Evolutionary conservation across 306 rosid genomes (phyloP).

Genomic region (Pachyrhizus erosus): DNA sequence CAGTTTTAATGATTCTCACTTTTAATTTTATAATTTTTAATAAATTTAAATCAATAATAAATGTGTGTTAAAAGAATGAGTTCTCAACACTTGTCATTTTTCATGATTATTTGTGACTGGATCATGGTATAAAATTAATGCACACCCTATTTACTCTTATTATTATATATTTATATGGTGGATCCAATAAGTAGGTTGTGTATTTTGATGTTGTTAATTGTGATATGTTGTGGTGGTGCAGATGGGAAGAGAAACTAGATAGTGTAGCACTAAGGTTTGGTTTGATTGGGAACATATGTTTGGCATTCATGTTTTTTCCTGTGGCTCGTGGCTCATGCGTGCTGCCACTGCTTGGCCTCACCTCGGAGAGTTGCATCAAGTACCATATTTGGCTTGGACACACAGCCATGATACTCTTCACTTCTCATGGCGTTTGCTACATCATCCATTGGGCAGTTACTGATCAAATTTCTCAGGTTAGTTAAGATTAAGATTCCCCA

Average conservation of each 20-base stretch:
- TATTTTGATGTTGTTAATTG: not conserved
- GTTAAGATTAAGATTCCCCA: not conserved
- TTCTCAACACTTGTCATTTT: no score
- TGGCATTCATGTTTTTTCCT: conserved; percentile 71
- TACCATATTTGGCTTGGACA: conserved; percentile 92
- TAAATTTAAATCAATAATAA: no score
- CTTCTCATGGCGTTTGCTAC: conserved; percentile 66
- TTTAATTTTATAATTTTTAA: no score
- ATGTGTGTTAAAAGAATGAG: no score
- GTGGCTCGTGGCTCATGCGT: conserved; percentile 83
- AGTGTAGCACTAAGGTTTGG: conserved; percentile 54
- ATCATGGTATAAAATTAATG: no score
- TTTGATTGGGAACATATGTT: conserved; percentile 59
- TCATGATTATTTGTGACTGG: no score
- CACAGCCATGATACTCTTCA: conserved; percentile 52
- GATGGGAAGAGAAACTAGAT: conserved; percentile 70
- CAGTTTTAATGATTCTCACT: no score
- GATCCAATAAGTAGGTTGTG: not conserved
- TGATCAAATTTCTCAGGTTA: conserved; percentile 52
- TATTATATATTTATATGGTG: not conserved
- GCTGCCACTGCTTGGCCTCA: conserved; percentile 75
- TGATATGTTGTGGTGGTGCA: conserved; percentile 33
- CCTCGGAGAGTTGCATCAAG: conserved; percentile 74
- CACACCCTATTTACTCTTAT: no score
- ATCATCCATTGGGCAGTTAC: conserved; percentile 59